Percentiles rank a stretch among this genome's conserved stretches.
Conservation (phyloP, 805 yeast genomes). For the Clavispora carvajalis region DNA sequence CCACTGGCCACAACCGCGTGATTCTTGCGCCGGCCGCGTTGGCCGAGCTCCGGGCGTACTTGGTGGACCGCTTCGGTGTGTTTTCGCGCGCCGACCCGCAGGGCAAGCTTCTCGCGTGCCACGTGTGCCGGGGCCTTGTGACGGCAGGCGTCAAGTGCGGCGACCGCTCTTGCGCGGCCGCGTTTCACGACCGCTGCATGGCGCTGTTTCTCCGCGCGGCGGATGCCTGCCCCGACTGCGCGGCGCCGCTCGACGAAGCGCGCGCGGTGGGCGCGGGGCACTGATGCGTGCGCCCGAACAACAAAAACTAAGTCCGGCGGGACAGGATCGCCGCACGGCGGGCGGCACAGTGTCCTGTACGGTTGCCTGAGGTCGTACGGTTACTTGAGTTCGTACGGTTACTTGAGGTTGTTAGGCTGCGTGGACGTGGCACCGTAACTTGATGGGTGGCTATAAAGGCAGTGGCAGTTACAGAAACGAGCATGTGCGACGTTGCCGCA, state of each 20-base stretch:
- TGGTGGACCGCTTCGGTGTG: slow-evolving; percentile 40
- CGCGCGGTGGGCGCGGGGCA: slow-evolving; percentile 1
- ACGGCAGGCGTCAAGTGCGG: slow-evolving; percentile 41
- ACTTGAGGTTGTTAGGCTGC: too few relatives aligned
- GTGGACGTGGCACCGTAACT: too few relatives aligned
- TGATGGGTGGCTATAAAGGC: too few relatives aligned
- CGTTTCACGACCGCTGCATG: slow-evolving; percentile 48
- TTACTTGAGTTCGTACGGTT: too few relatives aligned
- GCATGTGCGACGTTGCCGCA: too few relatives aligned
- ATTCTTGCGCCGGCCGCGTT: slow-evolving; percentile 37
- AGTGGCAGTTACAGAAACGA: not conserved
- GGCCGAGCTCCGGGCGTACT: slow-evolving; percentile 42
- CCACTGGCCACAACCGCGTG: slow-evolving; percentile 26
- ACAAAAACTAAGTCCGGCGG: too few relatives aligned
- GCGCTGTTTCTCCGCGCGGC: slow-evolving; percentile 33
- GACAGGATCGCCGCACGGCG: too few relatives aligned
- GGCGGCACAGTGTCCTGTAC: too few relatives aligned
- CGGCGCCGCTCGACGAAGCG: not conserved
- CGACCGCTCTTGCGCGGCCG: slow-evolving; percentile 23
- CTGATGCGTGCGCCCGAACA: too few relatives aligned
- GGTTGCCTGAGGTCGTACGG: too few relatives aligned
- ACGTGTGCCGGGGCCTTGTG: slow-evolving; percentile 48
- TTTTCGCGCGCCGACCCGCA: slow-evolving; percentile 9
- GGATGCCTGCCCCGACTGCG: slow-evolving; percentile 7
- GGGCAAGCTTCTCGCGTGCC: slow-evolving; percentile 42